Percentiles rank a stretch among this genome's conserved stretches.
phyloP scores from a whole-genome alignment of 2,329 filamentous ascomycete species.

The Botrytis porri region DNA sequence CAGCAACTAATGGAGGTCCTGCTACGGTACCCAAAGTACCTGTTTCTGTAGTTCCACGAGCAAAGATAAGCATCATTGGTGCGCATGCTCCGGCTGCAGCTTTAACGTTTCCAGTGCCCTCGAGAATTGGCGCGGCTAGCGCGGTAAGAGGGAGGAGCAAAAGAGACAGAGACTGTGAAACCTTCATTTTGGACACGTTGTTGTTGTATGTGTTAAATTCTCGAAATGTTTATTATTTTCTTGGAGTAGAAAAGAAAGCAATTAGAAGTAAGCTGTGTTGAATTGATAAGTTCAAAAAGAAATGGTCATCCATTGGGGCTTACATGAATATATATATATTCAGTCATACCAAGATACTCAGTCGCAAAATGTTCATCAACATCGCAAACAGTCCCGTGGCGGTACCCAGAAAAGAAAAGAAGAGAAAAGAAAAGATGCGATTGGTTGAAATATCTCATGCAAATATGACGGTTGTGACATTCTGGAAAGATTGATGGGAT shows the following conservation, averaged over 20 bases:
- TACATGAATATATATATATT: constrained; percentile 7
- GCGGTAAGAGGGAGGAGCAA: constrained; percentile 1
- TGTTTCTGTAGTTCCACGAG: constrained; percentile 30
- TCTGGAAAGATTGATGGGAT: constrained; percentile 3
- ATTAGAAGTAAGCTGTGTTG: background rate
- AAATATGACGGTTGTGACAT: background rate
- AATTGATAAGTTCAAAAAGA: background rate
- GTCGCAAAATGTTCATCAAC: background rate
- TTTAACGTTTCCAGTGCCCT: background rate
- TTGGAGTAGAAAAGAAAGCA: background rate
- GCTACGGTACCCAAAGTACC: constrained; percentile 29
- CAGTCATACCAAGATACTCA: background rate
- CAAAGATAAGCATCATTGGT: constrained; percentile 32
- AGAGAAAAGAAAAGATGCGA: constrained; percentile 2
- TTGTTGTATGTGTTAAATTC: background rate
- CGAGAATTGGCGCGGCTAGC: background rate
- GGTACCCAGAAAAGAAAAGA: background rate
- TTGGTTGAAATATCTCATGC: background rate
- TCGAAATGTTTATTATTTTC: background rate
- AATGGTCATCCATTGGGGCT: background rate
- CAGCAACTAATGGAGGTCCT: constrained; percentile 33
- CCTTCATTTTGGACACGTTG: background rate
- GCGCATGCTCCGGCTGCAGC: constrained; percentile 24
- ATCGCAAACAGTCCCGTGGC: background rate
- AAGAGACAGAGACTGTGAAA: background rate